A percentile compares a stretch with the other conserved stretches of the same genome.
Evolutionary conservation across 2,329 filamentous ascomycete species (phyloP).

Genomic region (Cadophora gregata): DNA sequence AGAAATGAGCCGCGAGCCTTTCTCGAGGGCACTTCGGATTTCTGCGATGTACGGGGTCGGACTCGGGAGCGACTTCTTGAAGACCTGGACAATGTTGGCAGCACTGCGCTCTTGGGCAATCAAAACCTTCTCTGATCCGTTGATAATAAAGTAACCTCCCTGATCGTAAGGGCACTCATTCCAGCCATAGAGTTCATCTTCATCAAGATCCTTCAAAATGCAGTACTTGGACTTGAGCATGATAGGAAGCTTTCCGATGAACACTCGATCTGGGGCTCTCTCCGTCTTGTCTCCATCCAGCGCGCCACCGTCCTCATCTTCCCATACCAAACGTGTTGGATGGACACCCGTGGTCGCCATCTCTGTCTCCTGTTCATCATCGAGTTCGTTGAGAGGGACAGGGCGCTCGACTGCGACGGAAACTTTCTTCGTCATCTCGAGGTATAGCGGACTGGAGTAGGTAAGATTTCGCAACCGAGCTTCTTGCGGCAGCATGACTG

Average conservation of each 20-base stretch:
- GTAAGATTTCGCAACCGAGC: conserved; percentile 95
- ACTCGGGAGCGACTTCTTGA: conserved; percentile 94
- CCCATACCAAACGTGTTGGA: conserved; percentile 65
- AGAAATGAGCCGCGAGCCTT: conserved; percentile 92
- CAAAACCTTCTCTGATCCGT: conserved; percentile 96
- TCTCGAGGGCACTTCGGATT: conserved; percentile 94
- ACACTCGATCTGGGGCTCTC: conserved; percentile 64
- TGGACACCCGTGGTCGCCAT: conserved; percentile 60
- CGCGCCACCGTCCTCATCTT: conserved; percentile 55
- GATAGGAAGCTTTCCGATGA: conserved; percentile 93
- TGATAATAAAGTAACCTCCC: conserved; percentile 99
- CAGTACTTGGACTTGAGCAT: conserved; percentile 99
- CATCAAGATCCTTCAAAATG: conserved; percentile 81
- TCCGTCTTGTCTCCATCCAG: conserved; percentile 53
- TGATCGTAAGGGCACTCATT: conserved; percentile 99
- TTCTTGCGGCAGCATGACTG: conserved; percentile 89
- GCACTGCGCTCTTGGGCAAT: conserved; percentile 98
- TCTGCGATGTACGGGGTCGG: conserved; percentile 93
- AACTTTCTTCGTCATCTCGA: conserved; percentile 85
- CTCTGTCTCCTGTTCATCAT: conserved; percentile 65
- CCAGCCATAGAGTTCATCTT: conserved; percentile 85
- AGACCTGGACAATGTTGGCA: conserved; percentile 98
- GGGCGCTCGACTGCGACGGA: conserved; percentile 80
- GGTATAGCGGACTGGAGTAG: conserved; percentile 89
- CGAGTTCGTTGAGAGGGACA: conserved; percentile 70